Conservation (phyloP, 2,329 filamentous ascomycete species). For the Neopestalotiopsis sp. region DNA sequence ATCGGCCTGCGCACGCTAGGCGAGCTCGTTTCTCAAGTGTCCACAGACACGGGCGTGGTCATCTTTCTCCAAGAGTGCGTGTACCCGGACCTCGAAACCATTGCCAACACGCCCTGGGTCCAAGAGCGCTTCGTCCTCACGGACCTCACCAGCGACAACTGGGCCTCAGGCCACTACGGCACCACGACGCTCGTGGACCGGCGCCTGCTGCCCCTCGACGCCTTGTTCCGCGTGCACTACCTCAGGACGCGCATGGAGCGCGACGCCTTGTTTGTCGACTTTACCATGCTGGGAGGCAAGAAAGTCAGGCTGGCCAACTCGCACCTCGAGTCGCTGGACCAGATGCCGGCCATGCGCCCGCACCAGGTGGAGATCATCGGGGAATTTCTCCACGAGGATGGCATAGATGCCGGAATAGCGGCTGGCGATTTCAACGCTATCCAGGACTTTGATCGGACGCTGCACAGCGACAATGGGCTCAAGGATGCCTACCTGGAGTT, state of each 20-base stretch:
- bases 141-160: conserved; percentile 45
- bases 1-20: conserved; percentile 31
- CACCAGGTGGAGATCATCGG: conserved; percentile 29
- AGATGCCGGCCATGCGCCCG: conserved; percentile 29
- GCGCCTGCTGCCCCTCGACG: conserved; percentile 43
- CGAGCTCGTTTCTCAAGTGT: conserved; percentile 16
- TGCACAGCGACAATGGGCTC: conserved; percentile 51
- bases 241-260: conserved; percentile 49
- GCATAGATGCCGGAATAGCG: conserved; percentile 46
- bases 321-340: conserved; percentile 35
- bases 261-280: conserved; percentile 57
- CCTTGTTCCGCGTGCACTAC: conserved; percentile 55
- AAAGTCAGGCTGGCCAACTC: conserved; percentile 32
- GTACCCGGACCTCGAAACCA: conserved; percentile 45
- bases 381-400: conserved; percentile 27
- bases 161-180: conserved; percentile 51
- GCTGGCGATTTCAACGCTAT: conserved; percentile 64
- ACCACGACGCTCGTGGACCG: conserved; percentile 56
- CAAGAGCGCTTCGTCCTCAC: conserved; percentile 50
- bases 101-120: conserved; percentile 50
- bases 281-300: conserved; percentile 30
- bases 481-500: conserved; percentile 56
- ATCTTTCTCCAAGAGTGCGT: conserved; percentile 59
- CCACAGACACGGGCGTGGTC: conserved; percentile 36
- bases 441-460: conserved; percentile 51